Conservation (phyloP, 495 filamentous ascomycete genomes). For the Penicillium manginii region DNA sequence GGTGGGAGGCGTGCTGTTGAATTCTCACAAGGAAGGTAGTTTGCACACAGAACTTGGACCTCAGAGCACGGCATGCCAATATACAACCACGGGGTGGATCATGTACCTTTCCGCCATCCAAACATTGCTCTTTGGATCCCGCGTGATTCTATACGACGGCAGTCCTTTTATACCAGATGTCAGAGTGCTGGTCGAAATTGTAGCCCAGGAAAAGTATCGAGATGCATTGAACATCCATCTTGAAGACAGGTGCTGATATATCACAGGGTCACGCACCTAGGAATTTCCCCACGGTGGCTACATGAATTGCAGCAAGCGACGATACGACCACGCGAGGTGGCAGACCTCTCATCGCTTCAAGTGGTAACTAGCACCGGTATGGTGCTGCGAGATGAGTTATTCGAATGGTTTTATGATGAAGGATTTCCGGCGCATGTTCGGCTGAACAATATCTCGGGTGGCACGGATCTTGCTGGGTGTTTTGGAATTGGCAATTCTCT, state of each 20-base stretch:
- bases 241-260: background rate
- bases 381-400: conserved; percentile 72
- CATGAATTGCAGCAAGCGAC: conserved; percentile 65
- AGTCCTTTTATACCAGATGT: conserved; percentile 72
- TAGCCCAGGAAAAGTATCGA: conserved; percentile 59
- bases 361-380: conserved; percentile 73
- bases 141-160: conserved; percentile 73
- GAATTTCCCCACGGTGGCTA: conserved; percentile 75
- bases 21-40: conserved; percentile 60
- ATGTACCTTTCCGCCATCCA: conserved; percentile 71
- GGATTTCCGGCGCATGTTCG: conserved; percentile 68
- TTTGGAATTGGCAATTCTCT: conserved; percentile 72
- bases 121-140: conserved; percentile 57
- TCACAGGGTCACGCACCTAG: conserved; percentile 57
- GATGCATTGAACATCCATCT: background rate
- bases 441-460: conserved; percentile 74
- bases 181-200: conserved; percentile 59
- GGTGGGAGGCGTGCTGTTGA: conserved; percentile 25
- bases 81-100: conserved; percentile 78
- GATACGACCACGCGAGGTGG: conserved; percentile 60
- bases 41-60: conserved; percentile 60
- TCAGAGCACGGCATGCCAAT: conserved; percentile 57
- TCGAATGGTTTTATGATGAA: conserved; percentile 83
- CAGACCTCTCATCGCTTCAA: conserved; percentile 61
- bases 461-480: conserved; percentile 76